Conservation (phyloP, 148 eudicot species). For the Rhododendron henanense region DNA sequence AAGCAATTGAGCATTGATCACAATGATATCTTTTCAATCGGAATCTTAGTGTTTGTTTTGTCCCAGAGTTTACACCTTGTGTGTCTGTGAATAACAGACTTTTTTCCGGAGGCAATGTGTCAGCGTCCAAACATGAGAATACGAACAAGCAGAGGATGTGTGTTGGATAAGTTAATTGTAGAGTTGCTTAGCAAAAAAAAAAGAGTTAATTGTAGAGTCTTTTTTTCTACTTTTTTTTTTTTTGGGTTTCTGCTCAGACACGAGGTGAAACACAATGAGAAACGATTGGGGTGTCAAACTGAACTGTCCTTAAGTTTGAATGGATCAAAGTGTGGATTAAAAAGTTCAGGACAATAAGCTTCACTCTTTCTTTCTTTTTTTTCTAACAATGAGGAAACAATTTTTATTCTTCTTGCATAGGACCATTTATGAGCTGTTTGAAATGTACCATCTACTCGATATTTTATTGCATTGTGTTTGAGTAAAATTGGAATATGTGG, state of each 20-base stretch:
- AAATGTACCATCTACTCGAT: background rate
- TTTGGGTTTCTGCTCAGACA: background rate
- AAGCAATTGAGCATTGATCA: background rate
- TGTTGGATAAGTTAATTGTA: background rate
- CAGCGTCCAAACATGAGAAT: background rate
- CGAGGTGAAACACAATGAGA: background rate
- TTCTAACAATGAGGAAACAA: background rate
- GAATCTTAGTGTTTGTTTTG: background rate
- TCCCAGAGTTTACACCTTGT: background rate
- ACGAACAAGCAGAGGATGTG: background rate
- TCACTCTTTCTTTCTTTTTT: no score
- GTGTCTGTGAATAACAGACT: background rate
- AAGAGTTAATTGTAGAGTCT: background rate
- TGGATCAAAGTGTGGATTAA: background rate
- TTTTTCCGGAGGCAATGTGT: background rate
- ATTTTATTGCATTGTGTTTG: background rate
- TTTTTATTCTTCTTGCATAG: background rate
- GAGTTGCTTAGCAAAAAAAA: no score
- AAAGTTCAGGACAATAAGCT: background rate
- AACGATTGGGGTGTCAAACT: background rate
- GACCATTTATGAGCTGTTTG: background rate
- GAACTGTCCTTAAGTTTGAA: background rate
- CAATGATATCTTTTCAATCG: background rate
- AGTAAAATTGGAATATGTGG: background rate
- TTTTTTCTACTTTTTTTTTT: no score